Percentiles rank a stretch among this genome's conserved stretches.
These are phyloP conservation scores for Primulina huaijiensis DNA, from an alignment of 257 asterid species.

Conservation along the genomic window DNA sequence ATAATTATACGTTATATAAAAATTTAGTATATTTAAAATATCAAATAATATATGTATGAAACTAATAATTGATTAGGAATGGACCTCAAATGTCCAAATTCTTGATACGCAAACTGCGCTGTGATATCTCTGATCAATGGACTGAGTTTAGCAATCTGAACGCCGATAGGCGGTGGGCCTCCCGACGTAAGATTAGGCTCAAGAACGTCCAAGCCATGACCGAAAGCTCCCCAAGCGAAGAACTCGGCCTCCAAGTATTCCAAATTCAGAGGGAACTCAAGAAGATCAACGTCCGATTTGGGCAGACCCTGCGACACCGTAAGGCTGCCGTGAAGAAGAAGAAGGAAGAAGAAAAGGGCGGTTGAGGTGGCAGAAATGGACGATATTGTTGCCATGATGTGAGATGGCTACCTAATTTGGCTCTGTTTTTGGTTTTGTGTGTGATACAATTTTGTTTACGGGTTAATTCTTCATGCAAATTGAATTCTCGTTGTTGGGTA, in stretches of 20 bases:
- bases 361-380: neutral
- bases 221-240: slow-evolving; percentile 49
- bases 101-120: slow-evolving; percentile 77
- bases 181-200: slow-evolving; percentile 41
- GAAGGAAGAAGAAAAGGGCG: neutral
- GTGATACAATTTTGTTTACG: no score
- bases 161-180: slow-evolving; percentile 50
- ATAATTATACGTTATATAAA: no score
- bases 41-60: neutral
- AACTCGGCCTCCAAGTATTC: slow-evolving; percentile 62
- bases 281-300: slow-evolving; percentile 30
- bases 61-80: neutral
- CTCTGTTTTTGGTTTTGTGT: neutral
- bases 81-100: slow-evolving; percentile 85
- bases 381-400: neutral
- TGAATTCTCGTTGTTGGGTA: neutral
- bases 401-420: neutral
- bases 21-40: neutral
- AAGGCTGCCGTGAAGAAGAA: neutral
- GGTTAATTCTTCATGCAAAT: no score
- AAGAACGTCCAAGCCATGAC: slow-evolving; percentile 38
- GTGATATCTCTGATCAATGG: slow-evolving; percentile 39
- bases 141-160: slow-evolving; percentile 33
- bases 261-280: slow-evolving; percentile 51
- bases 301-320: slow-evolving; percentile 3